Evolutionary conservation across 208 protist species (phyloP).

Genomic region (Trypanosoma melophagium): DNA sequence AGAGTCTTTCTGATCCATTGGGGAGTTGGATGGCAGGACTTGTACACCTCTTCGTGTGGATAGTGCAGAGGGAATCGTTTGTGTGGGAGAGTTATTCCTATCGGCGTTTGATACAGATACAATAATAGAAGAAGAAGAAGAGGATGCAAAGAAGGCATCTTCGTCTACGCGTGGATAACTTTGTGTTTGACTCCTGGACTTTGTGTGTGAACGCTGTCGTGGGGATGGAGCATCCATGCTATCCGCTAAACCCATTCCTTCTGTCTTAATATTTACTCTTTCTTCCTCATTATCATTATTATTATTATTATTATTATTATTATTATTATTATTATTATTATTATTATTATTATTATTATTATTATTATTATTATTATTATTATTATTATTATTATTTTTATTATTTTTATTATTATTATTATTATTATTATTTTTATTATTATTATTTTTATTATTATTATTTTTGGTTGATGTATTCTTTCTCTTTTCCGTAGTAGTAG

Average conservation of each 20-base stretch:
- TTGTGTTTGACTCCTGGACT: constrained; percentile 4
- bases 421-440: too few relatives aligned
- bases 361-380: not conserved
- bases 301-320: not conserved
- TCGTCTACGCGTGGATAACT: constrained; percentile 1
- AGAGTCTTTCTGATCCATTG: too few relatives aligned
- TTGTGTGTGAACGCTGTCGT: constrained; percentile 7
- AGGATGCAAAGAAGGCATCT: constrained; percentile 22
- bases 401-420: too few relatives aligned
- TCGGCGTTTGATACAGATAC: constrained; percentile 1
- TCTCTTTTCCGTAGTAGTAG: too few relatives aligned
- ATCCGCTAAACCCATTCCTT: constrained; percentile 1
- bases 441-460: too few relatives aligned
- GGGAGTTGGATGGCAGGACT: too few relatives aligned
- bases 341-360: not conserved
- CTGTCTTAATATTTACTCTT: not conserved
- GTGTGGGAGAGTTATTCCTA: too few relatives aligned
- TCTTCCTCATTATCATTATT: not conserved
- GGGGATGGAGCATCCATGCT: constrained; percentile 13
- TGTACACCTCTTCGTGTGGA: too few relatives aligned
- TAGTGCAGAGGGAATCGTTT: too few relatives aligned
- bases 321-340: not conserved
- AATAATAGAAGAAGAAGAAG: constrained; percentile 21
- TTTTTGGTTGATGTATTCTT: too few relatives aligned
- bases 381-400: too few relatives aligned